phyloP scores from a whole-genome alignment of 2,329 filamentous ascomycete species.

The Stromatinia cepivora region DNA sequence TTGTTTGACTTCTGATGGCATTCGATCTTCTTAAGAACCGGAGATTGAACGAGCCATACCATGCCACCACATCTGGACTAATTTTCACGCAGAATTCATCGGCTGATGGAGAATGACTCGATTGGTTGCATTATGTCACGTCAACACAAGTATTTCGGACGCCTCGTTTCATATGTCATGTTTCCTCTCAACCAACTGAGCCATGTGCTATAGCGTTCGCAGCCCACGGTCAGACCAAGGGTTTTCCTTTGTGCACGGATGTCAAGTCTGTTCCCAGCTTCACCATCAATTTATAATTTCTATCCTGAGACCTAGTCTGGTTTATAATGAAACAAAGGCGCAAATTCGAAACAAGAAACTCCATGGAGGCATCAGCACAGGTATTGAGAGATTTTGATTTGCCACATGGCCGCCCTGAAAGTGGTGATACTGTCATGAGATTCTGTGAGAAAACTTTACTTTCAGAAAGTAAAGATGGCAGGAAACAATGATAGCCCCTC shows the following conservation, averaged over 20 bases:
- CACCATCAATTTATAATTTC: conserved; percentile 25
- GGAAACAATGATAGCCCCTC: not conserved
- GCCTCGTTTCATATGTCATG: not conserved
- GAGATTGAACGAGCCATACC: not conserved
- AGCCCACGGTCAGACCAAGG: conserved; percentile 11
- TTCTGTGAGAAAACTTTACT: not conserved
- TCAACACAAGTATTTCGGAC: not conserved
- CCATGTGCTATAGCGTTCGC: not conserved
- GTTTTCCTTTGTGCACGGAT: conserved; percentile 12
- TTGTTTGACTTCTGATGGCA: not conserved
- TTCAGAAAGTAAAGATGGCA: conserved; percentile 14
- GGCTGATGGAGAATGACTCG: not conserved
- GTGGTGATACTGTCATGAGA: not conserved
- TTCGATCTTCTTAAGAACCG: not conserved
- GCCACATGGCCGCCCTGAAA: not conserved
- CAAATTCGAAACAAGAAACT: conserved; percentile 1
- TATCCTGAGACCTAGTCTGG: conserved; percentile 13
- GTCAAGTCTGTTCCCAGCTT: conserved; percentile 16
- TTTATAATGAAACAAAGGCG: not conserved
- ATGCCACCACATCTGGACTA: not conserved
- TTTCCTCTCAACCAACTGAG: not conserved
- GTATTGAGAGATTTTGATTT: not conserved
- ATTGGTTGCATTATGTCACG: not conserved
- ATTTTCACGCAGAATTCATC: not conserved
- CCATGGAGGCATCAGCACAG: not conserved